Percentiles rank a stretch among this genome's conserved stretches.
Evolutionary conservation across 2,329 filamentous ascomycete species (phyloP).

Genomic region (Lasiodiplodia sp.): DNA sequence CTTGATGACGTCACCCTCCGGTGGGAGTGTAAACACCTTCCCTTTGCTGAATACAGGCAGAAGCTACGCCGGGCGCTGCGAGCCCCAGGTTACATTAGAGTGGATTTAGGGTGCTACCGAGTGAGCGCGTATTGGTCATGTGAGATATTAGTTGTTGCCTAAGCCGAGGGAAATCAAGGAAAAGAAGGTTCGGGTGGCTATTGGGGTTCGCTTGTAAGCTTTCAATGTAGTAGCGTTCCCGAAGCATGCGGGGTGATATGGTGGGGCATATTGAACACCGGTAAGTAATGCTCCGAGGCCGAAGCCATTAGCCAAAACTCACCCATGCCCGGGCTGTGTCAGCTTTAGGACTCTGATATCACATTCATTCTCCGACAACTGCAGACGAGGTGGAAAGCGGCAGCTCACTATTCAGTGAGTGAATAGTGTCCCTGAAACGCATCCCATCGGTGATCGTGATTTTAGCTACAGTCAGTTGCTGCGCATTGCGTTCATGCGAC

Average conservation of each 20-base stretch:
- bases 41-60: background rate
- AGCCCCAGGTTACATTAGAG: background rate
- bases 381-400: no score
- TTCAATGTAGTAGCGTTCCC: constrained; percentile 2
- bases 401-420: no score
- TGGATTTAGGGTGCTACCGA: background rate
- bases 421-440: no score
- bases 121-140: background rate
- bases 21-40: constrained; percentile 18
- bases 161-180: background rate
- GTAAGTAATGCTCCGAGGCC: constrained; percentile 8
- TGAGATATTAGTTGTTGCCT: background rate
- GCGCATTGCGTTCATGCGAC: no score
- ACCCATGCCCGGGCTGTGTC: background rate
- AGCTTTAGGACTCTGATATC: no score
- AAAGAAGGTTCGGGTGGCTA: background rate
- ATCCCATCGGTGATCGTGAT: no score
- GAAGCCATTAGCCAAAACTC: constrained; percentile 4
- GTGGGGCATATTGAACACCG: constrained; percentile 11
- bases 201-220: background rate
- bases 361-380: no score
- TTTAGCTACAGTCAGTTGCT: no score
- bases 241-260: constrained; percentile 11
- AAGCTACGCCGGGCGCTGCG: background rate
- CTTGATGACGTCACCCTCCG: constrained; percentile 15